Base-by-base conservation (phyloP, 768 basidiomycete species). In the Tulasnella calospora region DNA sequence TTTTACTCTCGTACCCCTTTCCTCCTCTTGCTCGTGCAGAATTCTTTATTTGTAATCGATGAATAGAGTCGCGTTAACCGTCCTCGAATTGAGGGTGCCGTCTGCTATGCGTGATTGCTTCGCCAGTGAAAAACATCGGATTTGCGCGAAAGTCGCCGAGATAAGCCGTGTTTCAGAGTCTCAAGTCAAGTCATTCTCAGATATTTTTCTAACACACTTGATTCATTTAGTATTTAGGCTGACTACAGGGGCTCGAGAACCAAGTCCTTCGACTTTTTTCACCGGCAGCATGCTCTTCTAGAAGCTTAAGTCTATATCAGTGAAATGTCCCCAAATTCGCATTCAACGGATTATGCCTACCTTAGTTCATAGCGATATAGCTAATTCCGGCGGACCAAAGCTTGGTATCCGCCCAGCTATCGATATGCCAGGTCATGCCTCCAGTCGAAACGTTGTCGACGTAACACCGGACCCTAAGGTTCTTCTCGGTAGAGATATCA, bases 351-450 rank as follows among this genome's bases (percentile, higher is more conserved):
- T 4, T 7, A 51, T 23, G 23, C 47, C 75, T 4, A 30, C 35
- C 19, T 51, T 51, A 51, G 47, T 51, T 51, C 15, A 51, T 23
- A 23, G 69, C 69, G 30, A 73, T 35, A 15, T 73, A 73, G 38
- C 35, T 36, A 15, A 46, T 46, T 30, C 72, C 72, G 7, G 72
- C 72, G 15, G 36, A 38, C 35, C 41, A 73, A 13, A 73, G 44
- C 38, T 30, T 46, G 23, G 72, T 38, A 73, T 76, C 74, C 23
- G 30, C 61, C 79, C 79, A 79, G 57, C 13, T 70, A 47, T 79
- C 79, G 57, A 79, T 71, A 41, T 78, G 77, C 79, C 79, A 79
- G 21, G 79, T 79, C 27, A 79, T 30, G 41, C 77, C 79, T 10
- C 23, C 36, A 44, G 40, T 73, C 3, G 33, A 10, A 51, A 79